These are phyloP conservation scores for Leucocoprinus sp. DNA, from an alignment of 768 basidiomycete genomes.

Conservation along the genomic window DNA sequence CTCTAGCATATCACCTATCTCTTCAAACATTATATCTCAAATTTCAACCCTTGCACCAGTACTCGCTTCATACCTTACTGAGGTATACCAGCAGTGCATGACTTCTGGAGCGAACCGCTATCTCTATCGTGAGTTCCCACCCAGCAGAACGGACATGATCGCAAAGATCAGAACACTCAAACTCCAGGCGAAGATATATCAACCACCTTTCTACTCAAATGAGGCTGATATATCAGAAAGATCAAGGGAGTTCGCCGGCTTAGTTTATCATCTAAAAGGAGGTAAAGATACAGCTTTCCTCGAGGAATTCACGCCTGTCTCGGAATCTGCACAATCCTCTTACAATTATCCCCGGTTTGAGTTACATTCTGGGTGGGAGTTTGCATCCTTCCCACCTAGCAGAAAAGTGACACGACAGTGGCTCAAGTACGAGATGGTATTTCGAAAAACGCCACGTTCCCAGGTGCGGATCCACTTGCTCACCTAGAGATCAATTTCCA, in stretches of 20 bases:
- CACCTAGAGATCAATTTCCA: background rate
- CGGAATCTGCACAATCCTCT: background rate
- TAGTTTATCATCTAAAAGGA: constrained; percentile 65
- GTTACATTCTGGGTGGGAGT: constrained; percentile 66
- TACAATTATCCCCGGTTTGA: constrained; percentile 13
- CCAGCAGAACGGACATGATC: constrained; percentile 38
- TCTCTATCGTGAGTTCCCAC: constrained; percentile 42
- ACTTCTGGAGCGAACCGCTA: constrained; percentile 30
- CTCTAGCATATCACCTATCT: too few species aligned
- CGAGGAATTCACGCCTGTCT: constrained; percentile 45
- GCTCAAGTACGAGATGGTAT: constrained; percentile 18
- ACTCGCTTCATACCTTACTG: constrained; percentile 20
- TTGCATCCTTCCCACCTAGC: constrained; percentile 61
- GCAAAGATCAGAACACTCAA: constrained; percentile 36
- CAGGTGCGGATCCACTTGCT: constrained; percentile 33
- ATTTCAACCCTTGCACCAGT: too few species aligned
- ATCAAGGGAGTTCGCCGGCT: constrained; percentile 73
- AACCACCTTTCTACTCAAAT: constrained; percentile 73
- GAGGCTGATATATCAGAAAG: constrained; percentile 57
- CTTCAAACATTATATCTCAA: too few species aligned
- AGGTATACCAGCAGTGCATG: constrained; percentile 22
- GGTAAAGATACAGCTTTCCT: constrained; percentile 48
- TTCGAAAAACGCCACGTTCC: constrained; percentile 27
- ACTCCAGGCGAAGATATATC: constrained; percentile 58
- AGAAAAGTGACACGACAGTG: constrained; percentile 50